These are phyloP conservation scores for Quambalaria eucalypti DNA, from an alignment of 1,284 basidiomycete species.

Conservation along the genomic window DNA sequence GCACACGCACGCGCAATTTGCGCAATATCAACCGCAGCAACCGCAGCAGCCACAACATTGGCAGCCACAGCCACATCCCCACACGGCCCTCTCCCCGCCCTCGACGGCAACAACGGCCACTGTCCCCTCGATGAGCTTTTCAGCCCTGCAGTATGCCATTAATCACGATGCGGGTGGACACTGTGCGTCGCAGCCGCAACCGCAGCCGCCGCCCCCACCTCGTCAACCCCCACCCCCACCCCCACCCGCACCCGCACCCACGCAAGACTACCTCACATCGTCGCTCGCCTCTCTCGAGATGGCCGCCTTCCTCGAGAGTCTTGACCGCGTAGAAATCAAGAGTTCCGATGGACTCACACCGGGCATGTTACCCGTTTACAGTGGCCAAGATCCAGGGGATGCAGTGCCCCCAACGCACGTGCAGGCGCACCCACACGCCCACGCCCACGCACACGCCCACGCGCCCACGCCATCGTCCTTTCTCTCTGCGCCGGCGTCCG, in stretches of 20 bases:
- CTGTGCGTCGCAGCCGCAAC: no score
- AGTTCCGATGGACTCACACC: conserved; percentile 21
- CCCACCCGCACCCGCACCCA: neutral
- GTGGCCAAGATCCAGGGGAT: conserved; percentile 3
- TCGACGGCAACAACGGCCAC: no score
- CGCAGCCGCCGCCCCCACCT: neutral
- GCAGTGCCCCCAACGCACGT: neutral
- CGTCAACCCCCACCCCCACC: neutral
- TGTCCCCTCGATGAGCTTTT: neutral
- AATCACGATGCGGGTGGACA: no score
- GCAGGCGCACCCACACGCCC: neutral
- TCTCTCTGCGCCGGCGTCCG: neutral
- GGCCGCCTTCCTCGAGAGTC: conserved; percentile 40
- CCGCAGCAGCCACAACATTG: neutral
- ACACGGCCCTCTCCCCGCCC: no score
- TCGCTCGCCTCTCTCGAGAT: conserved; percentile 34
- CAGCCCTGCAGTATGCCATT: neutral
- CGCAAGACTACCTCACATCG: neutral
- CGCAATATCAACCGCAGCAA: neutral
- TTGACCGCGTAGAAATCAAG: conserved; percentile 42
- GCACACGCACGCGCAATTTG: neutral
- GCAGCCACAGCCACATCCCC: no score
- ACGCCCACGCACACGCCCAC: neutral
- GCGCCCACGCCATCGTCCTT: neutral
- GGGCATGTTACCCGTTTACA: conserved; percentile 5